phyloP scores from a whole-genome alignment of 2,329 filamentous ascomycete species.

The Botrytis paeoniae region DNA sequence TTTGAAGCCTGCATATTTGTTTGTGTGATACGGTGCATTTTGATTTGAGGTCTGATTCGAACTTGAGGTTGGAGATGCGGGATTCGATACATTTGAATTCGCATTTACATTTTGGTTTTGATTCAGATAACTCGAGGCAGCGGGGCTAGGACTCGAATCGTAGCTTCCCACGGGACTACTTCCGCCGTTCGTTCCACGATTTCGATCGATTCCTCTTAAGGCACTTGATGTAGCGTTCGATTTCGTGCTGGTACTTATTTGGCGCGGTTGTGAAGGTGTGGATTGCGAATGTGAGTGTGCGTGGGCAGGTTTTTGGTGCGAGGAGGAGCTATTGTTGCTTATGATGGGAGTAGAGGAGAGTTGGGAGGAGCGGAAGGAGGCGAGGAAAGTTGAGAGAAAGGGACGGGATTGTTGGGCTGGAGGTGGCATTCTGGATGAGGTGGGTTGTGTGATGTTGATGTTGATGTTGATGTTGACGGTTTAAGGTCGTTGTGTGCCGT shows the following conservation, averaged over 20 bases:
- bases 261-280: constrained; percentile 17
- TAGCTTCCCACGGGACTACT: constrained; percentile 22
- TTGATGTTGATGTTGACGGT: no score
- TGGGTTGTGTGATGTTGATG: neutral
- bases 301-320: constrained; percentile 28
- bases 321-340: constrained; percentile 25
- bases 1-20: neutral
- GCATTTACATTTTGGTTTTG: neutral
- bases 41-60: neutral
- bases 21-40: neutral
- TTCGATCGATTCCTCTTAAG: constrained; percentile 18
- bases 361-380: constrained; percentile 36
- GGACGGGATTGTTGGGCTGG: constrained; percentile 34
- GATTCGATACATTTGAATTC: neutral
- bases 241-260: constrained; percentile 7
- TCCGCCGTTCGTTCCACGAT: neutral
- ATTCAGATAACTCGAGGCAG: neutral
- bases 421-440: constrained; percentile 22
- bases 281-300: constrained; percentile 28
- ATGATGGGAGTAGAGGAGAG: constrained; percentile 25
- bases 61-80: neutral
- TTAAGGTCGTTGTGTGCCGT: neutral
- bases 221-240: constrained; percentile 31
- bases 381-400: constrained; percentile 38
- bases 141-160: constrained; percentile 7